Evolutionary conservation across 2,329 filamentous ascomycete genomes (phyloP).

Genomic region (Nectriaceae sp.): DNA sequence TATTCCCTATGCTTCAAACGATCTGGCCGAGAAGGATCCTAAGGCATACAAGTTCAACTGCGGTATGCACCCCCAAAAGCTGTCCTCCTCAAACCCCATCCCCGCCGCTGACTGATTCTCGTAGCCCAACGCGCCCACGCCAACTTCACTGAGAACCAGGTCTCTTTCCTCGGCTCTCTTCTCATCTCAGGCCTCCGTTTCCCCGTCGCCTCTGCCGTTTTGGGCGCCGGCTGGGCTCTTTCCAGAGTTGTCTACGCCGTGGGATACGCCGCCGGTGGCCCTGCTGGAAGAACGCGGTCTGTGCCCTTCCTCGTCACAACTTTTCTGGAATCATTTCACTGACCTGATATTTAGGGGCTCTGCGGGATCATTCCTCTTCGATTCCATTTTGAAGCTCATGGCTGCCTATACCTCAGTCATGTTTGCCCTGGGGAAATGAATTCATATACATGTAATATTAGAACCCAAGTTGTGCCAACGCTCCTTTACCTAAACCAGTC

Average conservation of each 20-base stretch:
- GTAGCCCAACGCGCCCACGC: conserved; percentile 61
- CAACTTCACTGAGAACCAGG: conserved; percentile 65
- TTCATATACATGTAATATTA: conserved; percentile 12
- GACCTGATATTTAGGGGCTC: conserved; percentile 36
- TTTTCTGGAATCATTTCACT: conserved; percentile 8
- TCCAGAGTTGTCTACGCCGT: conserved; percentile 55
- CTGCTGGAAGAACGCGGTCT: conserved; percentile 45
- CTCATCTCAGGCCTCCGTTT: conserved; percentile 58
- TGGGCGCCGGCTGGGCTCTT: conserved; percentile 56
- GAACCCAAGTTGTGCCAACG: conserved; percentile 7
- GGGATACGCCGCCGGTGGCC: conserved; percentile 54
- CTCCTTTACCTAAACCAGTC: conserved; percentile 14
- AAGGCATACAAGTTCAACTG: conserved; percentile 64
- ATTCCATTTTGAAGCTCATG: conserved; percentile 42
- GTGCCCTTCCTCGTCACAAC: conserved; percentile 18
- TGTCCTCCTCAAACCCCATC: background rate
- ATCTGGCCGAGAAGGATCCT: conserved; percentile 55
- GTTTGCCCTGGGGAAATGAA: conserved; percentile 36
- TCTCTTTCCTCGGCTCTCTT: conserved; percentile 52
- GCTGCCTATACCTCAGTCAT: conserved; percentile 45
- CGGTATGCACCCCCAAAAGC: conserved; percentile 38
- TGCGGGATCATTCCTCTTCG: conserved; percentile 34
- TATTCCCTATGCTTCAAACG: conserved; percentile 54
- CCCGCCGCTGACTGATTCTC: conserved; percentile 6
- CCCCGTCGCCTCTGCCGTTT: conserved; percentile 49